A percentile compares a stretch with the other conserved stretches of the same genome.
phyloP scores from a whole-genome alignment of 1,284 basidiomycete species.

The Termitomyces sp. region DNA sequence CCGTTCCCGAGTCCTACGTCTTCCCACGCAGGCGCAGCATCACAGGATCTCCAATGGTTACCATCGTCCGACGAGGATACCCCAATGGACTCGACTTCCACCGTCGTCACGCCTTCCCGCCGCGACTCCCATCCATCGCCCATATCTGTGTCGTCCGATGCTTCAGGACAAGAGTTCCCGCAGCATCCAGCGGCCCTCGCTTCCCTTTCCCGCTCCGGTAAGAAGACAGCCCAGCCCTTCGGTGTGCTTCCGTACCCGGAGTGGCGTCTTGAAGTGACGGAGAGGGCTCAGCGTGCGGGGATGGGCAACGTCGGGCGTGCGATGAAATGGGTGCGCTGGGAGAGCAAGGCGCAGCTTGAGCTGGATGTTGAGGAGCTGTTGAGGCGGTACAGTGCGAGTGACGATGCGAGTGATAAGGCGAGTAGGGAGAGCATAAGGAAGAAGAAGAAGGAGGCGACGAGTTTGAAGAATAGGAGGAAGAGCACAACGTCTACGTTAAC shows the following conservation, averaged over 20 bases:
- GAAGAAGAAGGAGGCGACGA: conserved; percentile 8
- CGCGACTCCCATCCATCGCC: conserved; percentile 5
- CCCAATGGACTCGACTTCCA: neutral
- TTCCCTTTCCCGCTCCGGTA: conserved; percentile 1
- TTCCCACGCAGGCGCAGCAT: neutral
- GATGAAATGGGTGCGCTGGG: conserved; percentile 41
- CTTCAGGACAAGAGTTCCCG: conserved; percentile 1
- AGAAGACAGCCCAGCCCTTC: conserved; percentile 17
- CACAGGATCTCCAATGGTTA: conserved; percentile 7
- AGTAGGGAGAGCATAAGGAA: conserved; percentile 5
- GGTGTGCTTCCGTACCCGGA: conserved; percentile 53
- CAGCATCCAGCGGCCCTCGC: conserved; percentile 16
- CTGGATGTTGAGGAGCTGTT: conserved; percentile 14
- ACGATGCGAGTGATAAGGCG: conserved; percentile 4
- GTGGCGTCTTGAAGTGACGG: conserved; percentile 47
- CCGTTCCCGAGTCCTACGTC: conserved; percentile 19
- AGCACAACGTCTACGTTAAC: conserved; percentile 16
- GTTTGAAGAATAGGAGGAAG: conserved; percentile 12
- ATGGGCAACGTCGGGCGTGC: conserved; percentile 49
- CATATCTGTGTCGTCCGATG: conserved; percentile 9
- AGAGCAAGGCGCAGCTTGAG: conserved; percentile 10
- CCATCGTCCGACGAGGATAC: neutral
- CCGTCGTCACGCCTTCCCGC: neutral
- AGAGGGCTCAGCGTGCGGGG: conserved; percentile 48
- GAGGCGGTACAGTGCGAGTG: neutral